phyloP scores from a whole-genome alignment of 495 filamentous ascomycete genomes.

The Trypethelium eluteriae region DNA sequence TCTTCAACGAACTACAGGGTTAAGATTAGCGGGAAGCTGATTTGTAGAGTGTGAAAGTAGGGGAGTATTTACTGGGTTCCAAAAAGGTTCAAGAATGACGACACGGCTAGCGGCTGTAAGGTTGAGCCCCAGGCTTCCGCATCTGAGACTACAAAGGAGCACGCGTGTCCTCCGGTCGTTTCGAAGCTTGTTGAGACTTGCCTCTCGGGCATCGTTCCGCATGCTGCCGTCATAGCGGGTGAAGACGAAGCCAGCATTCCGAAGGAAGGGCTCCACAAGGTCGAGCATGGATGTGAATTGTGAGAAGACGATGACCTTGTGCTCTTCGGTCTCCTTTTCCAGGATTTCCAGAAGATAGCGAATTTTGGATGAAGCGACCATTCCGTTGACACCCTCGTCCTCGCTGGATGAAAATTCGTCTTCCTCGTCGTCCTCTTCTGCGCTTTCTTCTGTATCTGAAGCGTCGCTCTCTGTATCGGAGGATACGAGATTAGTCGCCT shows the following conservation, averaged over 20 bases:
- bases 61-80: slow-evolving; percentile 59
- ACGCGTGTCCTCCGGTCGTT: slow-evolving; percentile 66
- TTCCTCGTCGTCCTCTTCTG: slow-evolving; percentile 20
- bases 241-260: slow-evolving; percentile 60
- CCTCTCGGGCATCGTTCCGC: slow-evolving; percentile 88
- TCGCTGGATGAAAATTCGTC: slow-evolving; percentile 16
- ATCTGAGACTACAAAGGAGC: slow-evolving; percentile 85
- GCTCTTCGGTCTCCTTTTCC: slow-evolving; percentile 59
- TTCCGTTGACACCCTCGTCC: slow-evolving; percentile 29
- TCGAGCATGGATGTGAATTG: slow-evolving; percentile 98
- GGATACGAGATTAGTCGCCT: slow-evolving; percentile 18
- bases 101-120: slow-evolving; percentile 89
- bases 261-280: slow-evolving; percentile 86
- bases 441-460: slow-evolving; percentile 35
- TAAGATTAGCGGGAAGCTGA: slow-evolving; percentile 26
- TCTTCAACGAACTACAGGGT: slow-evolving; percentile 71
- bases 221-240: slow-evolving; percentile 93
- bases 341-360: slow-evolving; percentile 74
- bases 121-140: slow-evolving; percentile 87
- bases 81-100: slow-evolving; percentile 93
- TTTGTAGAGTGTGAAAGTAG: slow-evolving; percentile 41
- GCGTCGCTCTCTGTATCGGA: slow-evolving; percentile 30
- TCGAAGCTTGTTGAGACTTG: slow-evolving; percentile 65
- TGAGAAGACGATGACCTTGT: slow-evolving; percentile 98
- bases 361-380: slow-evolving; percentile 81